Percentiles rank a stretch among this genome's conserved stretches.
phyloP scores from a whole-genome alignment of 1,139 yeast genomes.

The Hansenula lynferdii region DNA sequence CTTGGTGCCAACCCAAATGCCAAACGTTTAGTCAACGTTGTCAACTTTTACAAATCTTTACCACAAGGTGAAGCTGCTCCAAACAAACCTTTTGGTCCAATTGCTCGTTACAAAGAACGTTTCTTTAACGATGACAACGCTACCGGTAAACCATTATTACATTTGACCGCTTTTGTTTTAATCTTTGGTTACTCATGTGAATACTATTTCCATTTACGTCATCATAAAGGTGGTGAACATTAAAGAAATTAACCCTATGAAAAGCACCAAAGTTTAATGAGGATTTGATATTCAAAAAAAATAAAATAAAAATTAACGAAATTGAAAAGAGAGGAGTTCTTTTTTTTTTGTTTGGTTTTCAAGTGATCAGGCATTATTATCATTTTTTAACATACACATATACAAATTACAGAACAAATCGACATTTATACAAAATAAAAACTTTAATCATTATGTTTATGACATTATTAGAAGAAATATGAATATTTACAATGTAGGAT shows the following conservation, averaged over 20 bases:
- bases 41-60: slow-evolving; percentile 89
- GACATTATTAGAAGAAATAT: not conserved
- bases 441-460: slow-evolving; percentile 1
- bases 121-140: slow-evolving; percentile 77
- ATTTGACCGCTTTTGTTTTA: slow-evolving; percentile 67
- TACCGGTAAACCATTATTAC: slow-evolving; percentile 76
- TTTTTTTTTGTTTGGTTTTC: not conserved
- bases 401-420: not conserved
- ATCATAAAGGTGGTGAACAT: slow-evolving; percentile 36
- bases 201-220: slow-evolving; percentile 84
- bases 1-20: slow-evolving; percentile 95
- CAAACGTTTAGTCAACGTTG: slow-evolving; percentile 94
- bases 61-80: slow-evolving; percentile 92
- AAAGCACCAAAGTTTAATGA: too few relatives aligned
- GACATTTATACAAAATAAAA: not conserved
- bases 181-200: slow-evolving; percentile 87
- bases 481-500: too few relatives aligned
- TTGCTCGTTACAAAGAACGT: slow-evolving; percentile 74
- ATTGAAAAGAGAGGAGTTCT: too few relatives aligned
- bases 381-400: not conserved
- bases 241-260: too few relatives aligned
- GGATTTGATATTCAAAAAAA: too few relatives aligned
- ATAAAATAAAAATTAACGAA: too few relatives aligned
- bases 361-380: not conserved
- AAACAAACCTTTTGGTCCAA: slow-evolving; percentile 63